Evolutionary conservation across 176 grass and related monocot genomes (phyloP).

Genomic region (Bothriochloa decipiens): DNA sequence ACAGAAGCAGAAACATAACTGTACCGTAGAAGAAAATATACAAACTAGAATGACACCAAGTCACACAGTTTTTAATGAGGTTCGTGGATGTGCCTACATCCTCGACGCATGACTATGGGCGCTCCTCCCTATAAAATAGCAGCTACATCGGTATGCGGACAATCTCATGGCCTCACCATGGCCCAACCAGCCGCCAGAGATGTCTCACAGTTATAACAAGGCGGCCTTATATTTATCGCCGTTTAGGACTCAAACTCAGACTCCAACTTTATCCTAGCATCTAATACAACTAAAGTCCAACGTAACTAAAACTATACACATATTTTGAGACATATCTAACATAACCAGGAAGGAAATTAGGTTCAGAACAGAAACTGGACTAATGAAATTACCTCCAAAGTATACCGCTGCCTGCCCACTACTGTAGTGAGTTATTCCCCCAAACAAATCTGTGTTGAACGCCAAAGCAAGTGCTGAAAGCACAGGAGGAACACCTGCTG

Average conservation of each 20-base stretch:
- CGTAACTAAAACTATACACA: background rate
- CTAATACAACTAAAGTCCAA: background rate
- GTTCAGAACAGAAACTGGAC: background rate
- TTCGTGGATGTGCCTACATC: background rate
- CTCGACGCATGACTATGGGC: background rate
- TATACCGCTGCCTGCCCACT: slow-evolving; percentile 78
- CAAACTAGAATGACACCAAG: background rate
- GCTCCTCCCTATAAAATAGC: background rate
- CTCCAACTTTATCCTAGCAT: background rate
- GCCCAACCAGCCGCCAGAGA: background rate
- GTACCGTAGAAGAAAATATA: background rate
- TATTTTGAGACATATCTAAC: background rate
- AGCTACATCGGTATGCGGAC: background rate
- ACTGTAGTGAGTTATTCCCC: slow-evolving; percentile 71
- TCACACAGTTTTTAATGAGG: background rate
- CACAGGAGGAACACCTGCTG: slow-evolving; percentile 62
- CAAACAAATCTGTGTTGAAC: slow-evolving; percentile 75
- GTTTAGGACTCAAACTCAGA: background rate
- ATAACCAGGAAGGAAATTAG: background rate
- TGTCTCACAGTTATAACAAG: background rate
- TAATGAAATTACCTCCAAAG: slow-evolving; percentile 71
- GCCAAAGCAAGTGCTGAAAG: slow-evolving; percentile 64
- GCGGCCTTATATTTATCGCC: background rate
- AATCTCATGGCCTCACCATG: accelerated
- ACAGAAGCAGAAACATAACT: background rate